A percentile compares a stretch with the other conserved stretches of the same genome.
Conservation (phyloP, 139 green algal genomes). For the Spirogloea muscicola region DNA sequence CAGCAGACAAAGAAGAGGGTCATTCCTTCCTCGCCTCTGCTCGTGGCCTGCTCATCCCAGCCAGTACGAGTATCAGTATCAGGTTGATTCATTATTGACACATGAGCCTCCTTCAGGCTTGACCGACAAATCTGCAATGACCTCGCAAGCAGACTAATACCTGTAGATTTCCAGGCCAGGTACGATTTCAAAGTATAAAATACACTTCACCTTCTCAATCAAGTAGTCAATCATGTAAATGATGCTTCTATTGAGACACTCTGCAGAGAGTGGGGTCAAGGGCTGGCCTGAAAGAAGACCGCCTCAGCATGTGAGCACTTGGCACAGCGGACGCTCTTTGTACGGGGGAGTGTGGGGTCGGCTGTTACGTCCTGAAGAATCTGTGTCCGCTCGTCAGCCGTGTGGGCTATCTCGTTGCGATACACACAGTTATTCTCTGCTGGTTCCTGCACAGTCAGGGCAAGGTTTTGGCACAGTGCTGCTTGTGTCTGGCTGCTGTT, state of each 20-base stretch:
- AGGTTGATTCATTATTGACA: neutral
- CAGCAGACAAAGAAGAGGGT: conserved; percentile 53
- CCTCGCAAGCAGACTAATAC: neutral
- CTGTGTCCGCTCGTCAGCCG: conserved; percentile 46
- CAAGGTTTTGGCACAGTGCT: conserved; percentile 5
- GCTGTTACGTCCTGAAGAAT: conserved; percentile 51
- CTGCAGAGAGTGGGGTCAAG: too few species aligned
- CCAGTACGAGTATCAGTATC: too few species aligned
- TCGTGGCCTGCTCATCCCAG: conserved; percentile 46
- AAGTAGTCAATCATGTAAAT: too few species aligned
- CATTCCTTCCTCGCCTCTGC: conserved; percentile 46
- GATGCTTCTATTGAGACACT: too few species aligned
- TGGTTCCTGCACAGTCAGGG: conserved; percentile 39
- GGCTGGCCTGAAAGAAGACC: conserved; percentile 50
- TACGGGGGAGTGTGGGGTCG: conserved; percentile 49
- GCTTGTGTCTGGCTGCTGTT: neutral
- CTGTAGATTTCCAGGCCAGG: neutral
- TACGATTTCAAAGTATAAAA: too few species aligned
- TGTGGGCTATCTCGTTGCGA: conserved; percentile 49
- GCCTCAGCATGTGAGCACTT: conserved; percentile 46
- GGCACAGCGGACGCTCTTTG: conserved; percentile 42
- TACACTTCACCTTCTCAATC: too few species aligned
- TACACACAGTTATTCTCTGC: conserved; percentile 48
- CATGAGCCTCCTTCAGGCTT: neutral
- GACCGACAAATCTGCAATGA: neutral